Percentiles rank a stretch among this genome's conserved stretches.
phyloP scores from a whole-genome alignment of 768 basidiomycete species.

The Clitopilus passeckerianus region DNA sequence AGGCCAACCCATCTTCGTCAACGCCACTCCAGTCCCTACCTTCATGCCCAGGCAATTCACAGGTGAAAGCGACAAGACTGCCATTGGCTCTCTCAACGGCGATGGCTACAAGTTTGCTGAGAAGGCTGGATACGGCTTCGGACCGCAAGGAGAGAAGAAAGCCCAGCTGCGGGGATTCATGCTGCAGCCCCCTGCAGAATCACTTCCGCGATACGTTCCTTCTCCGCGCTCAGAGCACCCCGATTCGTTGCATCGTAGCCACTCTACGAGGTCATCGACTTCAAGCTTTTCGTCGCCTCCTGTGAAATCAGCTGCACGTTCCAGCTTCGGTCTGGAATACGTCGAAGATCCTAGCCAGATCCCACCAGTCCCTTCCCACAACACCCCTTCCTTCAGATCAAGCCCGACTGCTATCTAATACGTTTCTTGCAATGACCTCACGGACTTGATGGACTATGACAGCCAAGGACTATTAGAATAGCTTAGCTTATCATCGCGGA shows the following conservation, averaged over 20 bases:
- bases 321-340: neutral
- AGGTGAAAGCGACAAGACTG: slow-evolving; percentile 15
- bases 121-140: slow-evolving; percentile 66
- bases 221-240: slow-evolving; percentile 16
- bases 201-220: slow-evolving; percentile 47
- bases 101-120: slow-evolving; percentile 24
- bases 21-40: slow-evolving; percentile 20
- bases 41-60: slow-evolving; percentile 26
- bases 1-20: slow-evolving; percentile 24
- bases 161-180: slow-evolving; percentile 66
- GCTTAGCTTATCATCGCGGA: neutral
- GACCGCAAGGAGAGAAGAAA: slow-evolving; percentile 74
- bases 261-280: slow-evolving; percentile 5
- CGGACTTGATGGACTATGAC: neutral
- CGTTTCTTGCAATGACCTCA: neutral
- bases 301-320: neutral
- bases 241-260: neutral
- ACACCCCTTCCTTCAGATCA: neutral
- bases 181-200: slow-evolving; percentile 53
- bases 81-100: slow-evolving; percentile 19
- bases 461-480: neutral
- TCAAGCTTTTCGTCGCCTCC: slow-evolving; percentile 5
- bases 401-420: neutral
- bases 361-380: neutral
- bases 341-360: neutral